These are phyloP conservation scores for Pleurotus salmoneostramineus DNA, from an alignment of 768 basidiomycete species.

Conservation along the genomic window DNA sequence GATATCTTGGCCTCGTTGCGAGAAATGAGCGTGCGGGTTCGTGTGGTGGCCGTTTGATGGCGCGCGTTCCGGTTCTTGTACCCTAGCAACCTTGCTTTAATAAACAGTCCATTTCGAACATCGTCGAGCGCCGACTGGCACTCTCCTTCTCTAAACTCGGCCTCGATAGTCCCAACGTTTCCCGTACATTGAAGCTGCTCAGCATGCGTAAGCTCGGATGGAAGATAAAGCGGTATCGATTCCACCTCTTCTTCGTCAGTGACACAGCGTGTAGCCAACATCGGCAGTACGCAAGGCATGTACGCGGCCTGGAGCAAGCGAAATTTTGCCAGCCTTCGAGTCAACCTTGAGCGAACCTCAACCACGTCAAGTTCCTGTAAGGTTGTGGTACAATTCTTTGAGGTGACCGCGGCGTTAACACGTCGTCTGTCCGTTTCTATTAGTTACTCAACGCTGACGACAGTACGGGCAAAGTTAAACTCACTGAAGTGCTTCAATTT, in stretches of 20 bases:
- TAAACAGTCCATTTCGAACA: not conserved
- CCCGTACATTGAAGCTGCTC: not conserved
- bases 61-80: not conserved
- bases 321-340: not conserved
- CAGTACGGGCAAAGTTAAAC: too few species aligned
- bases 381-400: not conserved
- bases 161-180: not conserved
- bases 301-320: not conserved
- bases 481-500: too few species aligned
- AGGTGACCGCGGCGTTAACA: not conserved
- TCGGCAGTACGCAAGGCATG: not conserved
- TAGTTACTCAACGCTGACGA: too few species aligned
- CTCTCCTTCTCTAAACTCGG: too few species aligned
- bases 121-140: not conserved
- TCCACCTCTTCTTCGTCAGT: not conserved
- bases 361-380: not conserved
- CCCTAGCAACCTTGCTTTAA: not conserved
- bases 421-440: not conserved
- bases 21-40: not conserved
- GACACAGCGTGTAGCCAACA: not conserved
- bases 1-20: not conserved
- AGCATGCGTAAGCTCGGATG: not conserved
- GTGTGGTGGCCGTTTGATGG: not conserved
- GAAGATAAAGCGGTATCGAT: not conserved
- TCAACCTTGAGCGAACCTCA: not conserved